Evolutionary conservation across 148 eudicot species (phyloP).

Genomic region (Agrostemma githago): DNA sequence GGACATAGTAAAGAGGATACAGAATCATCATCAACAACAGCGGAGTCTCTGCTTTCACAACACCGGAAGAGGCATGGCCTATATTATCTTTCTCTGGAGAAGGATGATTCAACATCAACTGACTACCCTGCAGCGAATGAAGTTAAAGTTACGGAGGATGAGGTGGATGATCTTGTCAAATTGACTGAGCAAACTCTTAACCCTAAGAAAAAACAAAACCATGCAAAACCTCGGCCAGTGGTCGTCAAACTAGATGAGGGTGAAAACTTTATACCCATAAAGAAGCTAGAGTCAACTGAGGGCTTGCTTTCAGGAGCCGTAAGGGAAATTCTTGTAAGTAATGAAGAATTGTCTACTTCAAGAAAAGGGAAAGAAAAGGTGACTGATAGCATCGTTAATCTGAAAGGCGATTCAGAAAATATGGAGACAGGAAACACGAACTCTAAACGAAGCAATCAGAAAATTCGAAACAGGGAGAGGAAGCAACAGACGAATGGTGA

Average conservation of each 20-base stretch:
- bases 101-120: constrained; percentile 35
- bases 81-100: constrained; percentile 75
- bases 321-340: constrained; percentile 56
- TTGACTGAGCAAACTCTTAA: constrained; percentile 68
- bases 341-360: constrained; percentile 41
- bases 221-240: constrained; percentile 65
- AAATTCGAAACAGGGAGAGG: constrained; percentile 50
- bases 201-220: constrained; percentile 57
- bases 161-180: constrained; percentile 64
- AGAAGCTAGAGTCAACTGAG: constrained; percentile 36
- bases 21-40: constrained; percentile 45
- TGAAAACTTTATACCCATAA: constrained; percentile 31
- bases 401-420: constrained; percentile 24
- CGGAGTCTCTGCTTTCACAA: constrained; percentile 65
- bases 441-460: constrained; percentile 50
- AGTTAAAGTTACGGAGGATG: constrained; percentile 31
- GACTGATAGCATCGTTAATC: constrained; percentile 20
- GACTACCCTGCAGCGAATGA: constrained; percentile 83
- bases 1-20: constrained; percentile 40
- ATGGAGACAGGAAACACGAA: constrained; percentile 29
- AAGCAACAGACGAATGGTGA: constrained; percentile 32
- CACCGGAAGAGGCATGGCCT: constrained; percentile 79
- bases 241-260: constrained; percentile 79
- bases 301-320: constrained; percentile 76
- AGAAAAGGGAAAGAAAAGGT: constrained; percentile 53